Percentiles rank a stretch among this genome's conserved stretches.
phyloP scores from a whole-genome alignment of 2,329 filamentous ascomycete species.

The Cyclaneusma minus region DNA sequence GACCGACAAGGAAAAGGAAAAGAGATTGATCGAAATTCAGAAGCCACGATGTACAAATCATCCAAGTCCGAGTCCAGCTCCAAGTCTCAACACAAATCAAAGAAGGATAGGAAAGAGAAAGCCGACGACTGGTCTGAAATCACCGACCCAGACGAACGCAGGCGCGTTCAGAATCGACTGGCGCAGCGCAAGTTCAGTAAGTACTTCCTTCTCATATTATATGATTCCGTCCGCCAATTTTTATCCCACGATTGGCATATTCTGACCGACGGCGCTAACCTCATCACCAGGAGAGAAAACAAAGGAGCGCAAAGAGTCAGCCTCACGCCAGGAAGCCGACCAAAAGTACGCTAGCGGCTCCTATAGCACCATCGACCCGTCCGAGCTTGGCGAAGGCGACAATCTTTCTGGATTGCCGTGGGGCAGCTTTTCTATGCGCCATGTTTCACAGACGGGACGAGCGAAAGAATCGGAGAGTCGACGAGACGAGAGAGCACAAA shows the following conservation, averaged over 20 bases:
- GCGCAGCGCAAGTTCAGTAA: constrained; percentile 64
- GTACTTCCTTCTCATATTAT: constrained; percentile 15
- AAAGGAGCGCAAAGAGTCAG: constrained; percentile 49
- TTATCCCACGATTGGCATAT: not conserved
- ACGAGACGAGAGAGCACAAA: constrained; percentile 16
- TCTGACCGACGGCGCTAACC: not conserved
- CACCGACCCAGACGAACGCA: constrained; percentile 52
- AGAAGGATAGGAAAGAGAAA: too few species aligned
- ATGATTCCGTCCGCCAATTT: not conserved
- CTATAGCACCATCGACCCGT: constrained; percentile 44
- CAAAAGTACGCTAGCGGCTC: constrained; percentile 45
- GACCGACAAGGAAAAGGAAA: not conserved
- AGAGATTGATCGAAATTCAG: not conserved
- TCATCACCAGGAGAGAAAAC: constrained; percentile 46
- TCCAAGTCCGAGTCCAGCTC: constrained; percentile 12
- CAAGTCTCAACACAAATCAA: constrained; percentile 25
- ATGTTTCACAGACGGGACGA: constrained; percentile 28
- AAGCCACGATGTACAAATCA: too few species aligned
- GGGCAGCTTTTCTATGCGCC: constrained; percentile 50
- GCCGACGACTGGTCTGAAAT: constrained; percentile 54
- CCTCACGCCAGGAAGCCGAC: constrained; percentile 48
- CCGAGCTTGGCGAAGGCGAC: constrained; percentile 35
- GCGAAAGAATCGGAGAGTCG: constrained; percentile 26
- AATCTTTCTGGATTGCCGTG: constrained; percentile 53
- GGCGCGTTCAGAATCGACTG: constrained; percentile 62